These are phyloP conservation scores for Termitomyces sp. DNA, from an alignment of 768 basidiomycete genomes.

Conservation along the genomic window DNA sequence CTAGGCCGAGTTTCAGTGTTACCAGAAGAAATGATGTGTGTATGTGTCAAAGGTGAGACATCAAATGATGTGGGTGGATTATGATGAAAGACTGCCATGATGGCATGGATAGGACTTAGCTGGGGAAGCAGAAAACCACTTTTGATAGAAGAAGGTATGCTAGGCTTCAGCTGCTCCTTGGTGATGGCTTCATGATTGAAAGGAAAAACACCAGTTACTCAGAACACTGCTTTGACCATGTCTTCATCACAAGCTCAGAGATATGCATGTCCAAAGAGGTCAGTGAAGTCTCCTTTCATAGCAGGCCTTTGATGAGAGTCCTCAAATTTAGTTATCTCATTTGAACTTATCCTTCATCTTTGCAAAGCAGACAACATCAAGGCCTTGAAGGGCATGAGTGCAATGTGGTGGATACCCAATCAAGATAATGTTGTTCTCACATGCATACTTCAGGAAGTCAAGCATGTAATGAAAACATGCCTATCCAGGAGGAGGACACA, in stretches of 20 bases:
- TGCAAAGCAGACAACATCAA: slow-evolving; percentile 41
- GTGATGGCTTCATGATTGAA: slow-evolving; percentile 20
- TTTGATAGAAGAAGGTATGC: slow-evolving; percentile 16
- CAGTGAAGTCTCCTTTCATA: slow-evolving; percentile 15
- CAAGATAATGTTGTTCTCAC: slow-evolving; percentile 31
- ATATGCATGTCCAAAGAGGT: slow-evolving; percentile 17
- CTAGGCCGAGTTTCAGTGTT: not conserved
- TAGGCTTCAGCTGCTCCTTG: slow-evolving; percentile 20
- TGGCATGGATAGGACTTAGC: slow-evolving; percentile 7
- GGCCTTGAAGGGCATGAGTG: slow-evolving; percentile 37
- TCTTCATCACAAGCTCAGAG: slow-evolving; percentile 10
- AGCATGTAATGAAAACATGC: slow-evolving; percentile 35
- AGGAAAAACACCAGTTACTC: slow-evolving; percentile 19
- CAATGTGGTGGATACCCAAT: slow-evolving; percentile 37
- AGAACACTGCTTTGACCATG: slow-evolving; percentile 21
- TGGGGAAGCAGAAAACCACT: slow-evolving; percentile 15
- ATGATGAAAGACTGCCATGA: slow-evolving; percentile 13
- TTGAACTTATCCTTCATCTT: slow-evolving; percentile 28
- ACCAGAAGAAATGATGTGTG: not conserved
- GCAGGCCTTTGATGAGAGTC: slow-evolving; percentile 14
- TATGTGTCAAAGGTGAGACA: not conserved
- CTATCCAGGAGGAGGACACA: slow-evolving; percentile 36
- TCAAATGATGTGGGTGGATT: slow-evolving; percentile 10
- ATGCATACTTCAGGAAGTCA: slow-evolving; percentile 29
- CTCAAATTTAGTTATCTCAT: slow-evolving; percentile 21